A percentile compares a stretch with the other conserved stretches of the same genome.
These are phyloP conservation scores for Cyclotella kingstonii DNA, from an alignment of 108 stramenopile species.

Conservation along the genomic window DNA sequence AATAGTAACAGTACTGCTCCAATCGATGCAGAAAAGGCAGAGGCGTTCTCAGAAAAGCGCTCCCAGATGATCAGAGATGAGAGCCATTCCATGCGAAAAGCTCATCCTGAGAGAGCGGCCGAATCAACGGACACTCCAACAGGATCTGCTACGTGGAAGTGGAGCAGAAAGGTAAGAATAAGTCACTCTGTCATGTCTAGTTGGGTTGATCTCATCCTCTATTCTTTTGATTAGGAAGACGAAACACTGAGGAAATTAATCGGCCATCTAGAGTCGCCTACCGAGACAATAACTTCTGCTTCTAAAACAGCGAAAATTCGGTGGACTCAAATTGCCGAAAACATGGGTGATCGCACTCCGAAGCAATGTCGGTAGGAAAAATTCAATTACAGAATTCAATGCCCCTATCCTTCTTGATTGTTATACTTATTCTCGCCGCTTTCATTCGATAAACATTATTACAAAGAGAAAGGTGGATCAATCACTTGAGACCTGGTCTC, in stretches of 20 bases:
- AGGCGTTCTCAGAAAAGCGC: too few relatives aligned
- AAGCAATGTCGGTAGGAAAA: not conserved
- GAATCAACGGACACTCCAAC: too few relatives aligned
- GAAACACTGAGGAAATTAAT: not conserved
- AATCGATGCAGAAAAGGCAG: not conserved
- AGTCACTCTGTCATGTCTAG: too few relatives aligned
- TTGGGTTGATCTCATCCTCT: too few relatives aligned
- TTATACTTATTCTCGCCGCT: not conserved
- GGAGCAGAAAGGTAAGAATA: too few relatives aligned
- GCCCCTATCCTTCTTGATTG: not conserved
- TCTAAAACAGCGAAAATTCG: not conserved
- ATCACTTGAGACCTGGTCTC: slow-evolving; percentile 76
- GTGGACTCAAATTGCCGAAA: not conserved
- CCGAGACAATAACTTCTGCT: too few relatives aligned
- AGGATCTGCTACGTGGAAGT: too few relatives aligned
- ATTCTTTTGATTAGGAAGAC: too few relatives aligned
- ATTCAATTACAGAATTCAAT: too few relatives aligned
- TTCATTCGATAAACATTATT: not conserved
- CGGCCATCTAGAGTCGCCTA: not conserved
- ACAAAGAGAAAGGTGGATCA: slow-evolving; percentile 78
- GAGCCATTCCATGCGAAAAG: too few relatives aligned
- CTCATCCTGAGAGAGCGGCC: too few relatives aligned
- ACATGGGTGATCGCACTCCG: not conserved
- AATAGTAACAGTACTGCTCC: not conserved
- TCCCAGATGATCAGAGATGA: too few relatives aligned